Evolutionary conservation across 495 filamentous ascomycete genomes (phyloP).

Genomic region (Diplogelasinospora grovesii): DNA sequence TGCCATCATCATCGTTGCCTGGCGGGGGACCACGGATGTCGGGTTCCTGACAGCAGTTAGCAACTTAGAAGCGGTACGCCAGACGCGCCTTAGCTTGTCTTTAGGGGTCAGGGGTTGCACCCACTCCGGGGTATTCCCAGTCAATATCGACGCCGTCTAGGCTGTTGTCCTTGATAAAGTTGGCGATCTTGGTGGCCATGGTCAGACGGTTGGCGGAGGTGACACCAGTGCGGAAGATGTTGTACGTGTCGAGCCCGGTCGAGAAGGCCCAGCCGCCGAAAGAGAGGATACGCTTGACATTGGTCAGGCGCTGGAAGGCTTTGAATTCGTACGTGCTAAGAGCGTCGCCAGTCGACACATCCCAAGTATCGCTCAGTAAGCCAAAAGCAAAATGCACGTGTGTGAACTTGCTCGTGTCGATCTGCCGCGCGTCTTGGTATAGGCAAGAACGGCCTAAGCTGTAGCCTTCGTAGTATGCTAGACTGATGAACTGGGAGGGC

Average conservation of each 20-base stretch:
- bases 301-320: conserved; percentile 13
- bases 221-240: conserved; percentile 19
- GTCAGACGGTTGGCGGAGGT: conserved; percentile 14
- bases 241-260: conserved; percentile 9
- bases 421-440: conserved; percentile 12
- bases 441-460: conserved; percentile 20
- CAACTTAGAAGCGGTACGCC: too few species aligned
- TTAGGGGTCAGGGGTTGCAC: too few species aligned
- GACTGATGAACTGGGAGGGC: conserved; percentile 2
- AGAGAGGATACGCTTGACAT: conserved; percentile 26
- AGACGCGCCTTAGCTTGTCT: too few species aligned
- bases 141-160: conserved; percentile 35
- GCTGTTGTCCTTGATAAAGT: conserved; percentile 20
- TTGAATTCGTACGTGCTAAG: conserved; percentile 13
- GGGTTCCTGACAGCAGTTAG: conserved; percentile 7
- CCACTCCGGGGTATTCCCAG: conserved; percentile 40
- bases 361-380: conserved; percentile 9
- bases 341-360: conserved; percentile 3
- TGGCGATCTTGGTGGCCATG: conserved; percentile 20
- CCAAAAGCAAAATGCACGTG: conserved; percentile 29
- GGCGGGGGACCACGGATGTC: conserved; percentile 25
- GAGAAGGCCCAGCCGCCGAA: conserved; percentile 35
- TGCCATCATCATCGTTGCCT: conserved; percentile 10
- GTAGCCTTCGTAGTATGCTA: conserved; percentile 29
- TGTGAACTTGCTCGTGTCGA: conserved; percentile 19